Percentiles rank a stretch among this genome's conserved stretches.
These are phyloP conservation scores for Decorospora gaudefroyi DNA, from an alignment of 2,329 filamentous ascomycete genomes.

Conservation along the genomic window DNA sequence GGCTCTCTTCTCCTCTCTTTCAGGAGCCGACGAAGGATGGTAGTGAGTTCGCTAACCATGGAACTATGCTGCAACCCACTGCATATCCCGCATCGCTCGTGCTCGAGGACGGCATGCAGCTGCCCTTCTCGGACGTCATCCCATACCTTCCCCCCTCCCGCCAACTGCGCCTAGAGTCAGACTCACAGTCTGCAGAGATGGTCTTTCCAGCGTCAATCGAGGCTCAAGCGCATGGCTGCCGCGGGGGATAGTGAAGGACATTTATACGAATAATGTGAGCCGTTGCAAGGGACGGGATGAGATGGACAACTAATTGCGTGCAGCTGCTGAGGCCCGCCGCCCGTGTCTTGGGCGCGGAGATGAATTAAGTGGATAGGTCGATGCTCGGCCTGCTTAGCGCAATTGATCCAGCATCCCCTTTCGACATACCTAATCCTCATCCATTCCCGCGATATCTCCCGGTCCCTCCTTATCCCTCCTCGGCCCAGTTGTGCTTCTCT, in stretches of 20 bases:
- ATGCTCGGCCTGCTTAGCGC: conserved; percentile 40
- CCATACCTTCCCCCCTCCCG: conserved; percentile 12
- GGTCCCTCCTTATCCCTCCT: conserved; percentile 23
- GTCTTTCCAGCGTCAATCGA: neutral
- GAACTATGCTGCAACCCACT: conserved; percentile 15
- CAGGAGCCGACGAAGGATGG: conserved; percentile 15
- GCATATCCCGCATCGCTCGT: conserved; percentile 25
- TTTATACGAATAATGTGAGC: conserved; percentile 18
- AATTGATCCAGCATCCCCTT: conserved; percentile 36
- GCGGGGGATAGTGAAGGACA: neutral
- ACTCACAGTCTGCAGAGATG: neutral
- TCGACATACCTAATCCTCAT: conserved; percentile 32
- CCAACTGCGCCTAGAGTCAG: conserved; percentile 5
- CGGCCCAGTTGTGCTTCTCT: conserved; percentile 32
- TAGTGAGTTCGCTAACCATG: conserved; percentile 26
- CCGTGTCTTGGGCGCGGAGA: conserved; percentile 34
- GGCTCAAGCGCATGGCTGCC: neutral
- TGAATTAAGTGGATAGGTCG: conserved; percentile 31
- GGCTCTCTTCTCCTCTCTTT: conserved; percentile 1
- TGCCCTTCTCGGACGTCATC: conserved; percentile 28
- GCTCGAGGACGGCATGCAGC: conserved; percentile 20
- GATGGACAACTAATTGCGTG: conserved; percentile 37
- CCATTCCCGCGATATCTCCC: conserved; percentile 32
- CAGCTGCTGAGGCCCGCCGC: conserved; percentile 33
- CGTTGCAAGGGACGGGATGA: conserved; percentile 22